Base-by-base conservation (phyloP, 768 basidiomycete genomes). In the Auriscalpium orientale region DNA sequence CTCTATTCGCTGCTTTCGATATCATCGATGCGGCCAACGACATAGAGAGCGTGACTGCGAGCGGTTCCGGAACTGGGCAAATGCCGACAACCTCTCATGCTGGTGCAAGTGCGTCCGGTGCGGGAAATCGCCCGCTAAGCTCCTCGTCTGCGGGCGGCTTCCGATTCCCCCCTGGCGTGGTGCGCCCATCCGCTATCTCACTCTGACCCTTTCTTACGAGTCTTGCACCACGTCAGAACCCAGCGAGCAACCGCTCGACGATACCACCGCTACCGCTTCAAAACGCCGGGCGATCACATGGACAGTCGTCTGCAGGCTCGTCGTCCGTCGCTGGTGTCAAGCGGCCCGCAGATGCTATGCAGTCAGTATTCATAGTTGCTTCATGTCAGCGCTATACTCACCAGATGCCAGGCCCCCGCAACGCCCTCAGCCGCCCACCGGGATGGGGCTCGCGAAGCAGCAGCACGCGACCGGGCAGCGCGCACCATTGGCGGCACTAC, bases 1-100 rank as follows among this genome's bases (percentile, higher is more conserved):
- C 76, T 2, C 78, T 87, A 62, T 71, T 84, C 37, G 84, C 85
- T 18, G 68, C 74, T 10, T 73, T 83, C 38, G 74, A 81, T 56
- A 71, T 73, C 21, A 75, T 72, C 28, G 77, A 78, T 49, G 72
- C 70, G 2, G 68, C 66, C 38, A 63, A 62, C 18, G 63, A 62
- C 10, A 28, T 4, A 16, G 52, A 49, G 46, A n/a, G 43, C 21
- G 22, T 0, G 12, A 8, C 36, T n/a, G 18, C 51, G 21, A 20
- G 28, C 22, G 22, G 44, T 21, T 43, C 52, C 21, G 52, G 15
- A 8, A 28, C 40, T 21, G 20, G 13, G 11, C 11, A 46, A 4
- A 5, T 7, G 4, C 8, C 46, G 3, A 20, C 16, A 5, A 28
- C 13, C 46, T 28, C 46, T 48, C n/a, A 20, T 20, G 46, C 18